These are phyloP conservation scores for Hibiscus tridactylites DNA, from an alignment of 345 rosid genomes.

Conservation along the genomic window DNA sequence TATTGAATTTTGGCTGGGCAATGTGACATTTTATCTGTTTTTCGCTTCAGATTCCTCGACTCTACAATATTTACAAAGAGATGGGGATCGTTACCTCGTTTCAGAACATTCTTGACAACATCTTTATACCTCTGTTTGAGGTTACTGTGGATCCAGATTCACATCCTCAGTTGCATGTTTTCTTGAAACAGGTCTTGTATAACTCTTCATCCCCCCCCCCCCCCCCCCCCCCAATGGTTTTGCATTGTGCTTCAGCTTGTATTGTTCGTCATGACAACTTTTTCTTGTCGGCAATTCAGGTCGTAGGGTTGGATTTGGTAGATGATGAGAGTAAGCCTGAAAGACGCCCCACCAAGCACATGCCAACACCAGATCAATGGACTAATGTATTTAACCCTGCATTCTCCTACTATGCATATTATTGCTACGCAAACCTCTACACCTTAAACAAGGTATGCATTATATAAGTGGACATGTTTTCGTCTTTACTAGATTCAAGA, in stretches of 20 bases:
- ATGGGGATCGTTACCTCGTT: constrained; percentile 99
- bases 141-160: constrained; percentile 97
- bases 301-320: constrained; percentile 95
- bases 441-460: constrained; percentile 75
- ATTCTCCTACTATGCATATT: constrained; percentile 88
- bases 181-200: constrained; percentile 78
- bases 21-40: constrained; percentile 4
- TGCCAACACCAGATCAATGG: constrained; percentile 99
- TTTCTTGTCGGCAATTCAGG: constrained; percentile 39
- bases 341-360: constrained; percentile 98
- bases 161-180: constrained; percentile 96
- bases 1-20: background rate
- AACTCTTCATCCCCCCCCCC: background rate
- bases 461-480: background rate
- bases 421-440: constrained; percentile 92
- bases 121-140: constrained; percentile 94
- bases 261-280: background rate
- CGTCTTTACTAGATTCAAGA: background rate
- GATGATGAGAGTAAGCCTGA: constrained; percentile 99
- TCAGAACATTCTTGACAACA: constrained; percentile 96
- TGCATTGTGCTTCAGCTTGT: background rate
- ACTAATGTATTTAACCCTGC: constrained; percentile 96
- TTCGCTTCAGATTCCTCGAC: constrained; percentile 74
- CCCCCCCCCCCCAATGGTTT: background rate
- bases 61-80: constrained; percentile 93